Base-by-base conservation (phyloP, 2,329 filamentous ascomycete genomes). In the Alternaria tenuissima region DNA sequence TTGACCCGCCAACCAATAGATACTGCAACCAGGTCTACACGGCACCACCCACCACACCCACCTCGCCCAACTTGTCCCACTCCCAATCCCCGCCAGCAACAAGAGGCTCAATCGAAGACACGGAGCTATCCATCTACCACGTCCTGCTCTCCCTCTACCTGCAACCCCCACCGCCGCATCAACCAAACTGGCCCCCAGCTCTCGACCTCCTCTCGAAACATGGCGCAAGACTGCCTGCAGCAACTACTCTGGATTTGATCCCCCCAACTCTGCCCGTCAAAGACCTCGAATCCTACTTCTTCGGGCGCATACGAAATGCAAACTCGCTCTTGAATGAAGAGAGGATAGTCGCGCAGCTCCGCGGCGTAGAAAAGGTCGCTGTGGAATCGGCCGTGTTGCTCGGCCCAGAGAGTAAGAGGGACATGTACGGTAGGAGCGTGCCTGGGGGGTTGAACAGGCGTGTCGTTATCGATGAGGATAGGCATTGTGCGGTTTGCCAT, bases 91-190 rank as follows among this genome's bases (percentile, higher is more conserved):
- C 20, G 12, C 9, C 43, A 24, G 24, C 30, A 24, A 46, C 30
- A 16, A 38, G 68, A 32, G 55, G 69, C 39, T 81, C 85, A 57
- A 78, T 82, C 7, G 86, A 86, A 57, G 83, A 89, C 55, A 79
- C 84, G 22, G 81, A 86, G 38, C 87, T 89, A 8, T 94, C 93
- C 12, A 97, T 98, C 72, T 98, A 98, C 78, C 91, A 97, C 72
- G 94, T 89, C 7, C 87, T 99, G 3, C 86, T 99, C 9, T 92
- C 92, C 2, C 86, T 99, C 2, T 99, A 98, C 76, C 86, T 99
- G 3, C 88, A 89, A 2, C 95, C 95, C 0, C 89, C 91, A 2
- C 82, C 89, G 9, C 89, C 91, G 0, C 86, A 96, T 70, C 80
- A 88, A 59, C 87, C 89, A 8, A 90, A 91, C 65, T 90, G 93